Conservation (phyloP, 2,329 filamentous ascomycete species). For the Phoma sp. region DNA sequence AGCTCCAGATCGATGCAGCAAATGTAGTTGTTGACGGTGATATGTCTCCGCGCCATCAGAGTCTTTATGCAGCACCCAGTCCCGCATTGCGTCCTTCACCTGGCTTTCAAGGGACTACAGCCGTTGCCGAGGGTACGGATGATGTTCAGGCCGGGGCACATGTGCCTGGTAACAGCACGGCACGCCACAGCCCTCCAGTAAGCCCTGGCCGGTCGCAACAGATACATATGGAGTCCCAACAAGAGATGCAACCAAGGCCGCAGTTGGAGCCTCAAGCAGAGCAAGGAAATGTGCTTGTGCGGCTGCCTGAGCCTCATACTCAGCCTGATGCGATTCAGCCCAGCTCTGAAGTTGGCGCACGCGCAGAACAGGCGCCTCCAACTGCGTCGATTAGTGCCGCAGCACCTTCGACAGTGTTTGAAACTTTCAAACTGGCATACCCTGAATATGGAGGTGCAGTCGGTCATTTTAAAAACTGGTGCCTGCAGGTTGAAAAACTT, state of each 20-base stretch:
- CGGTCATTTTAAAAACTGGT: conserved; percentile 43
- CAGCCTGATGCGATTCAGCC: not conserved
- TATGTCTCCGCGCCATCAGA: conserved; percentile 30
- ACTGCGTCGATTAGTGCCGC: not conserved
- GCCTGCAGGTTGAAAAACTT: conserved; percentile 36
- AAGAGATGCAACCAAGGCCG: not conserved
- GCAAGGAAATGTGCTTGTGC: not conserved
- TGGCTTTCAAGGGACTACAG: not conserved
- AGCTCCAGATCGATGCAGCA: not conserved
- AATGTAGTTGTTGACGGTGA: not conserved
- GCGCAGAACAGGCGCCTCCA: not conserved
- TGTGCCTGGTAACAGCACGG: not conserved
- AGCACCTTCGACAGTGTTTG: conserved; percentile 22
- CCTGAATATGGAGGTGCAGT: conserved; percentile 43
- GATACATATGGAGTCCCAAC: not conserved
- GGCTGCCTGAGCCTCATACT: not conserved
- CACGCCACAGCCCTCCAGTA: not conserved
- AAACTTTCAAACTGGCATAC: conserved; percentile 42
- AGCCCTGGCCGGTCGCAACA: not conserved
- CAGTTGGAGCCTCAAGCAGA: not conserved
- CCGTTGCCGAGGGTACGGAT: not conserved
- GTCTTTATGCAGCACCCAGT: conserved; percentile 25
- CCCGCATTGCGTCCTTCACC: not conserved
- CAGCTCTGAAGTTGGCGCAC: not conserved
- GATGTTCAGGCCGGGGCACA: not conserved